phyloP scores from a whole-genome alignment of 495 filamentous ascomycete species.

The Neurospora sp. region DNA sequence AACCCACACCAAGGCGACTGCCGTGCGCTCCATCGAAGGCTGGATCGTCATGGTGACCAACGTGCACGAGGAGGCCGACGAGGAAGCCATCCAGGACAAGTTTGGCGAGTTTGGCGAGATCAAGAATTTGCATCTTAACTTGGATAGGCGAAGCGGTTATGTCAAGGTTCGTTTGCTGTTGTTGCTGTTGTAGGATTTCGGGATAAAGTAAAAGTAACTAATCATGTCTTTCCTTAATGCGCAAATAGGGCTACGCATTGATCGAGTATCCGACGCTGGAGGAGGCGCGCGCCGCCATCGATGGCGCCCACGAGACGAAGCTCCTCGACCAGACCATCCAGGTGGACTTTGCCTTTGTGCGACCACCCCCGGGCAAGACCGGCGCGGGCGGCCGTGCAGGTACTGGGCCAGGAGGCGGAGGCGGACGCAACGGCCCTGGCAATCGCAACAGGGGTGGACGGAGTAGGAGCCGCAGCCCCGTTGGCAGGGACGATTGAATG shows the following conservation, averaged over 20 bases:
- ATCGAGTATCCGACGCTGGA: constrained; percentile 86
- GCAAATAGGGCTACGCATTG: constrained; percentile 73
- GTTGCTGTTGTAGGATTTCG: no score
- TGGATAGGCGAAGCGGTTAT: constrained; percentile 92
- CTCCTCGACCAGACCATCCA: constrained; percentile 84
- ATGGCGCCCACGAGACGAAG: constrained; percentile 69
- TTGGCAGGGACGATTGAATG: constrained; percentile 4
- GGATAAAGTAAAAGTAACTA: background rate
- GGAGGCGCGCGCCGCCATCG: constrained; percentile 78
- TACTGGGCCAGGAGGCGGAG: constrained; percentile 36
- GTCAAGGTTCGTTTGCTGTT: constrained; percentile 63
- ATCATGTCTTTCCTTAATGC: background rate
- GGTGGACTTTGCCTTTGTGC: constrained; percentile 95
- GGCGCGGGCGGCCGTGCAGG: constrained; percentile 26
- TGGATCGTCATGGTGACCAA: constrained; percentile 98
- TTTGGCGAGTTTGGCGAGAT: constrained; percentile 97
- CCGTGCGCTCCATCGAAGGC: constrained; percentile 95
- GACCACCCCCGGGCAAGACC: constrained; percentile 65
- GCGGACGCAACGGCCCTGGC: constrained; percentile 20
- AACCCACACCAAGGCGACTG: constrained; percentile 71
- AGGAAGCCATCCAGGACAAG: constrained; percentile 88
- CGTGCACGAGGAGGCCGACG: constrained; percentile 93
- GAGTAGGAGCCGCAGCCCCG: constrained; percentile 33
- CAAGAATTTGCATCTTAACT: constrained; percentile 90
- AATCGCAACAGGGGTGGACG: constrained; percentile 34